Conservation (phyloP, 768 basidiomycete species). For the Leccinum subgranulosum region DNA sequence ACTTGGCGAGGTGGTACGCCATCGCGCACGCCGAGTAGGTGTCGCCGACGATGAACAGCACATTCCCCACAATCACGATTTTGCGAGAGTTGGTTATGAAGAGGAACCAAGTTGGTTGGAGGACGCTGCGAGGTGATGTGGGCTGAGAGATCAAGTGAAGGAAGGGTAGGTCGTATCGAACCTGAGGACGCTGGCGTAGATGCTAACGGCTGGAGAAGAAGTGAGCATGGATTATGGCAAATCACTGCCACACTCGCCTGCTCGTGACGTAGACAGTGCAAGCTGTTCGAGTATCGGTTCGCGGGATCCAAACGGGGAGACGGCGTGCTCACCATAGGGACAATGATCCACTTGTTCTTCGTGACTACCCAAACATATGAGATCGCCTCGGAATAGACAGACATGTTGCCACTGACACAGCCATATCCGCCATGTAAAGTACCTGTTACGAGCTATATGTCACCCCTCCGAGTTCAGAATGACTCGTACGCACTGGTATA, state of each 20-base stretch:
- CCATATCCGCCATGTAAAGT: slow-evolving; percentile 32
- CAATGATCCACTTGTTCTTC: slow-evolving; percentile 10
- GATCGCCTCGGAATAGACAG: not conserved
- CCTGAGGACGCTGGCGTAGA: slow-evolving; percentile 15
- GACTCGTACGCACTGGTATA: slow-evolving; percentile 18
- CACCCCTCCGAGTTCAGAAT: not conserved
- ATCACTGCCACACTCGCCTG: slow-evolving; percentile 8
- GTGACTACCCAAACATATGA: slow-evolving; percentile 16
- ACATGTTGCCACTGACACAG: slow-evolving; percentile 15
- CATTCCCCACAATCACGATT: slow-evolving; percentile 19
- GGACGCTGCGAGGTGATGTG: not conserved
- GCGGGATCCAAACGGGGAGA: not conserved
- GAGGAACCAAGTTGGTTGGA: slow-evolving; percentile 5
- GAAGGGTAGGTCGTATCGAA: not conserved
- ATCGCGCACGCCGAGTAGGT: slow-evolving; percentile 18
- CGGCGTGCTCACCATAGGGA: slow-evolving; percentile 17
- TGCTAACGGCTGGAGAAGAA: slow-evolving; percentile 15
- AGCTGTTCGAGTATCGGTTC: slow-evolving; percentile 8
- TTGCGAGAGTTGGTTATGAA: slow-evolving; percentile 1
- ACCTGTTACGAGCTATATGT: slow-evolving; percentile 7
- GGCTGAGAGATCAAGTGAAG: not conserved
- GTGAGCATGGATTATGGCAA: not conserved
- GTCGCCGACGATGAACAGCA: slow-evolving; percentile 26
- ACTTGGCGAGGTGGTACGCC: slow-evolving; percentile 21
- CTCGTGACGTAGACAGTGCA: slow-evolving; percentile 18